phyloP scores from a whole-genome alignment of 306 rosid species.

The Trifolium repens region DNA sequence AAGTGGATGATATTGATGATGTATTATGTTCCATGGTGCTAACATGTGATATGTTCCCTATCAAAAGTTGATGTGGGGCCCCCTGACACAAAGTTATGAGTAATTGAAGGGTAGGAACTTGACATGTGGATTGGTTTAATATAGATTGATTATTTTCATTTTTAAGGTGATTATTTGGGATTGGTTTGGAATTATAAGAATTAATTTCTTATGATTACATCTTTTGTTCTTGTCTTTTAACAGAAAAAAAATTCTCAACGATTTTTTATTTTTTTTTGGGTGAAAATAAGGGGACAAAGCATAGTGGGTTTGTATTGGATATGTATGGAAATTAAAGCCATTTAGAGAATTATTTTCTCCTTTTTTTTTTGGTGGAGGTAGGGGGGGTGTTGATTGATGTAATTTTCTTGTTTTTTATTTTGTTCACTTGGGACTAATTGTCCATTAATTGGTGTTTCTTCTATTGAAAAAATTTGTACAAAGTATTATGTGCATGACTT shows the following conservation, averaged over 20 bases:
- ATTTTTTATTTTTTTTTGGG: conserved; percentile 4
- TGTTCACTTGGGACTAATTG: conserved; percentile 37
- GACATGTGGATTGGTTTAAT: conserved; percentile 55
- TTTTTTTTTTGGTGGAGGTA: conserved; percentile 19
- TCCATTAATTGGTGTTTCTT: conserved; percentile 31
- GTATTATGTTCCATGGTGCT: conserved; percentile 34
- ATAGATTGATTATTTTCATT: conserved; percentile 34
- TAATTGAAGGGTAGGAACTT: conserved; percentile 36
- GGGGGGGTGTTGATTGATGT: conserved; percentile 48
- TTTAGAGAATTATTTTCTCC: conserved; percentile 43
- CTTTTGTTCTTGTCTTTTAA: conserved; percentile 28
- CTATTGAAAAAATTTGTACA: conserved; percentile 40
- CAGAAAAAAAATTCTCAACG: conserved; percentile 39
- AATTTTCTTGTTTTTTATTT: conserved; percentile 33
- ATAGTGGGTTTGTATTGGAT: conserved; percentile 50
- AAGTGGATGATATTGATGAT: conserved; percentile 14
- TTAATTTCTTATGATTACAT: conserved; percentile 9
- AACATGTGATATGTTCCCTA: conserved; percentile 69
- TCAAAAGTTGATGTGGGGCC: conserved; percentile 53
- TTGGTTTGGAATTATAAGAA: conserved; percentile 48
- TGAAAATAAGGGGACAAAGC: conserved; percentile 40
- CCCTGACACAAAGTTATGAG: conserved; percentile 44
- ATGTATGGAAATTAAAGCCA: conserved; percentile 47
- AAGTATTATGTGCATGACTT: conserved; percentile 21
- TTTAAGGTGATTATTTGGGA: conserved; percentile 42